A percentile compares a stretch with the other conserved stretches of the same genome.
These are phyloP conservation scores for Scopulariopsis brevicaulis DNA, from an alignment of 2,329 filamentous ascomycete species.

Conservation along the genomic window DNA sequence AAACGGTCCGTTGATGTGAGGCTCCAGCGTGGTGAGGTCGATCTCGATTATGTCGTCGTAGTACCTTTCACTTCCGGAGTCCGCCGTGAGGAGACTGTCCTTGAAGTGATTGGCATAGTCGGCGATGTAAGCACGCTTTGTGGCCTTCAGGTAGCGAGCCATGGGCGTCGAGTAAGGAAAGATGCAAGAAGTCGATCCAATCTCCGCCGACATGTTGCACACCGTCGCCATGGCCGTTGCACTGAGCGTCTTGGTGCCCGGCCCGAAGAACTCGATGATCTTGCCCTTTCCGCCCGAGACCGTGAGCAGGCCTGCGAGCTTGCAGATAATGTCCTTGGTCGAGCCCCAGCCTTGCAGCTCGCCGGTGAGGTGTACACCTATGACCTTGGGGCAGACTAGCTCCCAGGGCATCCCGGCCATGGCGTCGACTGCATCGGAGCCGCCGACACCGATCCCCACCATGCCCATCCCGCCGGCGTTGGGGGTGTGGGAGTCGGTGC, in stretches of 20 bases:
- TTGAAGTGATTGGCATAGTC: conserved; percentile 81
- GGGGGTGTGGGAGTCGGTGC: conserved; percentile 95
- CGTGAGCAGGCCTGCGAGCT: conserved; percentile 92
- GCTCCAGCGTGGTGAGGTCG: conserved; percentile 89
- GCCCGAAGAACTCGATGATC: conserved; percentile 67
- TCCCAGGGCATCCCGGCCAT: conserved; percentile 98
- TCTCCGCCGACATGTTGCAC: conserved; percentile 52
- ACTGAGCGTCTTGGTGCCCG: conserved; percentile 57
- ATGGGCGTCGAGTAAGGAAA: conserved; percentile 98
- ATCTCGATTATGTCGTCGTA: conserved; percentile 96
- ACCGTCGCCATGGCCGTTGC: conserved; percentile 63
- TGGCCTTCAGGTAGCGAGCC: conserved; percentile 90
- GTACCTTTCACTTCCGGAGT: conserved; percentile 55
- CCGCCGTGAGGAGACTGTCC: conserved; percentile 73
- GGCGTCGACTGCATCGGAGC: conserved; percentile 96
- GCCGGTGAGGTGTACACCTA: conserved; percentile 92
- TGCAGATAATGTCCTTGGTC: conserved; percentile 94
- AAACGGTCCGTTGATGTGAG: conserved; percentile 97
- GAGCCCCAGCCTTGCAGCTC: conserved; percentile 81
- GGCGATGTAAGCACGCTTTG: conserved; percentile 82
- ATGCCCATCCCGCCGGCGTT: conserved; percentile 95
- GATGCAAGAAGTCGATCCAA: conserved; percentile 79
- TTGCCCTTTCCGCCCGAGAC: conserved; percentile 96
- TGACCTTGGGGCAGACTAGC: conserved; percentile 92
- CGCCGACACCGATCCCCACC: conserved; percentile 90